These are phyloP conservation scores for Monotropa hypopitys DNA, from an alignment of 179 eudicot species.

Conservation along the genomic window DNA sequence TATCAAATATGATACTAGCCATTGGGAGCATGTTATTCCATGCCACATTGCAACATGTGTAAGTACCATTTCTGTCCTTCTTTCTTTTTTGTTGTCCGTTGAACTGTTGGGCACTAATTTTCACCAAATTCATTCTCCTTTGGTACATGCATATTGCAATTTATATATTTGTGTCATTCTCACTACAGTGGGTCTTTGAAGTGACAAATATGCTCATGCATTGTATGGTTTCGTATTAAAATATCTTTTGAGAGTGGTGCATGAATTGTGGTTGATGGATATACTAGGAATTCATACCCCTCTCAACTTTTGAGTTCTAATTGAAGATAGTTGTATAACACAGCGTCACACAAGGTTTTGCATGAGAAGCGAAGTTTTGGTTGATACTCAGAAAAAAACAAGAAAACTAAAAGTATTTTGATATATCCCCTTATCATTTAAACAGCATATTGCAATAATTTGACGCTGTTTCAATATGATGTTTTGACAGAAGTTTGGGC, in stretches of 20 bases:
- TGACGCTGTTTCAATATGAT: not conserved
- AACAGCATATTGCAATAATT: not conserved
- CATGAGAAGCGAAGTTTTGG: not conserved
- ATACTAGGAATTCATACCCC: not conserved
- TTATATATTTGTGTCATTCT: not conserved
- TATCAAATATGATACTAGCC: constrained; percentile 62
- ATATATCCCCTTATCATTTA: not conserved
- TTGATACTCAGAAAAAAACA: not conserved
- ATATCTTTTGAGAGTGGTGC: not conserved
- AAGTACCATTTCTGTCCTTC: constrained; percentile 19
- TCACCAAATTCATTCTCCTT: not conserved
- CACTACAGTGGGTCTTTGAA: not conserved
- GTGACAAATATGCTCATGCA: not conserved
- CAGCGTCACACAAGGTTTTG: not conserved
- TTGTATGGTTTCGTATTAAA: not conserved
- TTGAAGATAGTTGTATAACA: not conserved
- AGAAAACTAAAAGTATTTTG: not conserved
- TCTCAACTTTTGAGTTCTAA: not conserved
- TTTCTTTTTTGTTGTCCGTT: not conserved
- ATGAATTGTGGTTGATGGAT: not conserved
- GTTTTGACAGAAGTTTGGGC: not conserved
- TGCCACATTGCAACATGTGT: constrained; percentile 59
- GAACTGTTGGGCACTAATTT: not conserved
- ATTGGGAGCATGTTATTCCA: constrained; percentile 65
- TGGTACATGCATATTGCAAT: not conserved